These are phyloP conservation scores for Chalciporus piperatus DNA, from an alignment of 768 basidiomycete species.

Conservation along the genomic window DNA sequence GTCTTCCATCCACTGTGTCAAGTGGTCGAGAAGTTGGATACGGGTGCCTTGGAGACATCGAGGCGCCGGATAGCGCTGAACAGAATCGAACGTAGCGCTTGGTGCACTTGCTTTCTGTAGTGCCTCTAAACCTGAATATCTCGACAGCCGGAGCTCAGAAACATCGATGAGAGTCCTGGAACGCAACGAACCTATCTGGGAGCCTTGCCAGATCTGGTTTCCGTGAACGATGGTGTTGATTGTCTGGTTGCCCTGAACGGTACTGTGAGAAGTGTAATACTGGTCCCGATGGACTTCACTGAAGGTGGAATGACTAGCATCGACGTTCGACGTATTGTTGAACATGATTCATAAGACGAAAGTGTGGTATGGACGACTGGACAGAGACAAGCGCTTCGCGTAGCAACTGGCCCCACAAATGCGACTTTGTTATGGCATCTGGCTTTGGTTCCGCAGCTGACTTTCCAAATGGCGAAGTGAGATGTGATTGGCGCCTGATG, in stretches of 20 bases:
- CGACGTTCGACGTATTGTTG: constrained; percentile 15
- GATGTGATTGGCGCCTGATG: background rate
- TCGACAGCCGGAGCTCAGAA: background rate
- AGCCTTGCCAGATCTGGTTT: constrained; percentile 11
- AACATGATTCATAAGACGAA: constrained; percentile 8
- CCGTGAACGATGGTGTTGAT: constrained; percentile 16
- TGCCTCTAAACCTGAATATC: constrained; percentile 1
- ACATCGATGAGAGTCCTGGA: background rate
- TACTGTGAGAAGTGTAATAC: constrained; percentile 2
- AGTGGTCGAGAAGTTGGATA: constrained; percentile 6
- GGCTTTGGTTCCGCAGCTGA: too few relatives aligned
- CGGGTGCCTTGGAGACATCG: constrained; percentile 13
- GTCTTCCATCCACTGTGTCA: constrained; percentile 9
- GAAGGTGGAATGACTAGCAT: constrained; percentile 18
- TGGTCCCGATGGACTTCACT: constrained; percentile 16
- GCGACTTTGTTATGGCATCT: too few relatives aligned
- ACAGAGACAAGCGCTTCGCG: background rate
- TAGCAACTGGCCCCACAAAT: too few relatives aligned
- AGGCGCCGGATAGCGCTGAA: constrained; percentile 6
- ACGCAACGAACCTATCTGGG: background rate
- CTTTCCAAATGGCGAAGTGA: background rate
- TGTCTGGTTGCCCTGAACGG: constrained; percentile 13
- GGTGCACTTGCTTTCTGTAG: constrained; percentile 10
- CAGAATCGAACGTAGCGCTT: constrained; percentile 14
- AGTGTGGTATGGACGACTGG: too few relatives aligned